Conservation (phyloP, 768 basidiomycete genomes). For the Lentinula sp. region DNA sequence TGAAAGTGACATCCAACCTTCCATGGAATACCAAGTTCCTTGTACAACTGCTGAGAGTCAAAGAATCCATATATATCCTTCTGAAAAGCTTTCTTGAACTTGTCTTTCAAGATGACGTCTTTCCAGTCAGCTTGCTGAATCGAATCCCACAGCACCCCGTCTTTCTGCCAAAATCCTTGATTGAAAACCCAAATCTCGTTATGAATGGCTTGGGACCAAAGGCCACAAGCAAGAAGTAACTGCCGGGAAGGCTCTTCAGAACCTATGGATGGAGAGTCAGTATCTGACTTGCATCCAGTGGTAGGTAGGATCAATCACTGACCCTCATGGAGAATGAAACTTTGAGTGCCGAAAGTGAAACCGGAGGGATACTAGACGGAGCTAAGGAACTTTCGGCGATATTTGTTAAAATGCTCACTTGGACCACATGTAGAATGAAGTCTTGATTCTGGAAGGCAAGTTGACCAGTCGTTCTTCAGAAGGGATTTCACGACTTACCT, state of each 20-base stretch:
- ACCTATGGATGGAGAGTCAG: slow-evolving; percentile 18
- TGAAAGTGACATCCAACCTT: slow-evolving; percentile 40
- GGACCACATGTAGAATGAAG: slow-evolving; percentile 47
- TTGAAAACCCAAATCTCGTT: slow-evolving; percentile 78
- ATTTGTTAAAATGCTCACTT: slow-evolving; percentile 27
- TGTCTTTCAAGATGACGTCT: slow-evolving; percentile 65
- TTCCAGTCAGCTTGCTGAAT: slow-evolving; percentile 67
- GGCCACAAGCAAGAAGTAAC: slow-evolving; percentile 47
- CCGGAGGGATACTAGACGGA: slow-evolving; percentile 24
- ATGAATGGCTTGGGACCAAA: slow-evolving; percentile 48
- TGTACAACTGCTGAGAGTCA: slow-evolving; percentile 66
- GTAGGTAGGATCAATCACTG: background rate
- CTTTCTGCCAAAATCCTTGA: slow-evolving; percentile 62
- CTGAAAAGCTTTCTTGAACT: slow-evolving; percentile 60
- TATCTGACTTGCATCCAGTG: background rate
- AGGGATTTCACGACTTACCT: slow-evolving; percentile 29
- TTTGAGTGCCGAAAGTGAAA: slow-evolving; percentile 20
- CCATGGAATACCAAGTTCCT: slow-evolving; percentile 74
- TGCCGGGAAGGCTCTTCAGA: slow-evolving; percentile 43
- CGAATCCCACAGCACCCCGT: slow-evolving; percentile 51
- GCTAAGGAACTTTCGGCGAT: background rate
- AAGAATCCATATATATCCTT: slow-evolving; percentile 81
- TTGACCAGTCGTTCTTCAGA: background rate
- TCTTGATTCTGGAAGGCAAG: slow-evolving; percentile 37
- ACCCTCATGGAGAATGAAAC: slow-evolving; percentile 61